phyloP scores from a whole-genome alignment of 2,329 filamentous ascomycete species.

The Calonectria montana region DNA sequence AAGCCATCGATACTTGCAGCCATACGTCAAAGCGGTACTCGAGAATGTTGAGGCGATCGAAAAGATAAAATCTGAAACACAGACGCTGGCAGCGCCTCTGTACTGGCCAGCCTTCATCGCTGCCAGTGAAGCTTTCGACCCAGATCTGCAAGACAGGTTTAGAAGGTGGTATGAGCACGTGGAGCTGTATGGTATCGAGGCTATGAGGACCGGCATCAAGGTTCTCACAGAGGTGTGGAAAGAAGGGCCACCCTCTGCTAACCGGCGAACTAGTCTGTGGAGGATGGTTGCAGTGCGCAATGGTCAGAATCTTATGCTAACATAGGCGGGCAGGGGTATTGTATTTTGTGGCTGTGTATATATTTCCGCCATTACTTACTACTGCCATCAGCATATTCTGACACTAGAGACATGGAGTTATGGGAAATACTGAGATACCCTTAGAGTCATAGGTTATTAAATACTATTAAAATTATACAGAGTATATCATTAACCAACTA shows the following conservation, averaged over 20 bases:
- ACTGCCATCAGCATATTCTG: too few species aligned
- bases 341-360: not conserved
- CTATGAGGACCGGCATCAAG: slow-evolving; percentile 35
- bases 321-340: not conserved
- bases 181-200: slow-evolving; percentile 37
- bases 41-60: slow-evolving; percentile 37
- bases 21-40: slow-evolving; percentile 30
- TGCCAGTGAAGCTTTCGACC: slow-evolving; percentile 36
- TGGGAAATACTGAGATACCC: too few species aligned
- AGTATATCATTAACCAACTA: not conserved
- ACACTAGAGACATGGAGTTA: too few species aligned
- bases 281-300: slow-evolving; percentile 12
- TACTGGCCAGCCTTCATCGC: slow-evolving; percentile 43
- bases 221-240: slow-evolving; percentile 38
- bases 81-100: slow-evolving; percentile 35
- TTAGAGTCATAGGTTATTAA: too few species aligned
- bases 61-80: slow-evolving; percentile 31
- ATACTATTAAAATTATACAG: too few species aligned
- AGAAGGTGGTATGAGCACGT: slow-evolving; percentile 37
- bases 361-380: not conserved
- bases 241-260: slow-evolving; percentile 15
- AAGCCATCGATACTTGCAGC: slow-evolving; percentile 32
- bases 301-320: slow-evolving; percentile 11
- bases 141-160: slow-evolving; percentile 32
- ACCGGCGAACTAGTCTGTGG: slow-evolving; percentile 16